Conservation (phyloP, 169 alveolate genomes). For the Plasmodium vinckei region DNA sequence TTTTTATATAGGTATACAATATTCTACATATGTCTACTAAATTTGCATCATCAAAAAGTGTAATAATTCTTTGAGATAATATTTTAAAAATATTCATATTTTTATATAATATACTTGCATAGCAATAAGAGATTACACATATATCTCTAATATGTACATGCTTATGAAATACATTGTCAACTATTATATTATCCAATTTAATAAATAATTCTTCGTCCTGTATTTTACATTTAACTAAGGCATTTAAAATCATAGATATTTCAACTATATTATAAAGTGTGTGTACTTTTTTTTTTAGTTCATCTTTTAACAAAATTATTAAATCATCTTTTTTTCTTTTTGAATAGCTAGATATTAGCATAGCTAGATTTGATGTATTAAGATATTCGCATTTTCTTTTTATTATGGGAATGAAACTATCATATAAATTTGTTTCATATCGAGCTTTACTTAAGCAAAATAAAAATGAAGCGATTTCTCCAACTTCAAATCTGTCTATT, state of each 20-base stretch:
- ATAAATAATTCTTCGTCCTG: constrained; percentile 55
- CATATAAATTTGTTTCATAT: constrained; percentile 70
- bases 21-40: constrained; percentile 68
- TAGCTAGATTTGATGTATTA: constrained; percentile 70
- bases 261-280: constrained; percentile 65
- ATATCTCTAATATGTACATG: constrained; percentile 64
- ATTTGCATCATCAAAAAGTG: constrained; percentile 39
- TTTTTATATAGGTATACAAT: constrained; percentile 55
- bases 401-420: constrained; percentile 68
- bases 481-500: constrained; percentile 60
- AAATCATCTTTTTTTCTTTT: constrained; percentile 48
- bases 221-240: constrained; percentile 64
- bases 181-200: constrained; percentile 42
- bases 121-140: constrained; percentile 65
- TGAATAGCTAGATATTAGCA: constrained; percentile 69
- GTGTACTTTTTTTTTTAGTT: constrained; percentile 66
- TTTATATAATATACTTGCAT: constrained; percentile 50
- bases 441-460: constrained; percentile 73
- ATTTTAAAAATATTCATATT: constrained; percentile 56
- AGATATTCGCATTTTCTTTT: constrained; percentile 67
- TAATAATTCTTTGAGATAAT: constrained; percentile 55
- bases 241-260: constrained; percentile 72
- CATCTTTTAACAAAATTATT: constrained; percentile 69
- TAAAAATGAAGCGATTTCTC: constrained; percentile 70
- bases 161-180: constrained; percentile 48